Evolutionary conservation across 495 filamentous ascomycete species (phyloP).

Genomic region (Penicillium malachiteum): DNA sequence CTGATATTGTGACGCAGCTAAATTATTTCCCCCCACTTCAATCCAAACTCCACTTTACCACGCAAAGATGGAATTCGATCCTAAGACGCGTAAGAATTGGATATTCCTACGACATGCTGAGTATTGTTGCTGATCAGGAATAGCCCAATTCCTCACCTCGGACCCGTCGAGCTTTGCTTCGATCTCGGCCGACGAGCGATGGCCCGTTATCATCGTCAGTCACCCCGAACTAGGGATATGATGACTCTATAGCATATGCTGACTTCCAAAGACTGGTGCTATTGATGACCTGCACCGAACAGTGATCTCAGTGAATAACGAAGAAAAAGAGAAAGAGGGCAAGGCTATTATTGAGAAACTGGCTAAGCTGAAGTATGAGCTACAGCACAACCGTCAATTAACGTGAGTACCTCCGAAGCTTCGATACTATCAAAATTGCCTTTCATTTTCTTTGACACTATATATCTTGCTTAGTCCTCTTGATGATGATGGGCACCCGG

Average conservation of each 20-base stretch:
- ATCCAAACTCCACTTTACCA: constrained; percentile 2
- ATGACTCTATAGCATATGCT: constrained; percentile 4
- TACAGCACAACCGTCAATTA: constrained; percentile 84
- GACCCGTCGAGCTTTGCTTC: constrained; percentile 87
- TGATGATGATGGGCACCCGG: constrained; percentile 73
- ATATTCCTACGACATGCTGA: not conserved
- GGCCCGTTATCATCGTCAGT: constrained; percentile 88
- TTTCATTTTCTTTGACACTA: not conserved
- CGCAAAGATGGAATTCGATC: constrained; percentile 47
- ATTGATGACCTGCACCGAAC: constrained; percentile 91
- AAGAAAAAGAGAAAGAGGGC: constrained; percentile 71
- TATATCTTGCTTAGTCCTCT: constrained; percentile 59
- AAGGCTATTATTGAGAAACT: constrained; percentile 81
- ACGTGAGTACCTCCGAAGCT: constrained; percentile 56
- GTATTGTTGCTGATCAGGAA: constrained; percentile 13
- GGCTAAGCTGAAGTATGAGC: constrained; percentile 86
- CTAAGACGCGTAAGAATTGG: constrained; percentile 53
- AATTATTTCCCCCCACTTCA: constrained; percentile 4
- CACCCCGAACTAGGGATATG: not conserved
- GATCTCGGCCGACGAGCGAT: constrained; percentile 76
- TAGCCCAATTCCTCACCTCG: constrained; percentile 75
- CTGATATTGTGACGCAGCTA: not conserved
- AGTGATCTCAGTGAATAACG: constrained; percentile 50
- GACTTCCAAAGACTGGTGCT: constrained; percentile 69
- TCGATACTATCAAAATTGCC: too few species aligned